phyloP scores from a whole-genome alignment of 2,329 filamentous ascomycete species.

The Colletotrichum cordylinicola region DNA sequence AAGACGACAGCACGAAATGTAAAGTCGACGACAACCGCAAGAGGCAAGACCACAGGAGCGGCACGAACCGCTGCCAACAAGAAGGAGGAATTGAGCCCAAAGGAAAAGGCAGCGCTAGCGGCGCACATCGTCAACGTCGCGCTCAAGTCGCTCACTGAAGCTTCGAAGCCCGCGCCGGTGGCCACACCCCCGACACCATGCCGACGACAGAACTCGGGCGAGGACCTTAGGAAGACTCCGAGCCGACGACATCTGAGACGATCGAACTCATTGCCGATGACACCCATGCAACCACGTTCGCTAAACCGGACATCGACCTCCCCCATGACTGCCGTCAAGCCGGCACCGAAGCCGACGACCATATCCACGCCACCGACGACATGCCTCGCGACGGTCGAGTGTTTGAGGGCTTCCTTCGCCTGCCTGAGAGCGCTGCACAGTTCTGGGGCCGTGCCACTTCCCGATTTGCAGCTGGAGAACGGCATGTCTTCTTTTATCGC shows the following conservation, averaged over 20 bases:
- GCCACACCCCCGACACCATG: conserved; percentile 35
- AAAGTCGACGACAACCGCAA: conserved; percentile 30
- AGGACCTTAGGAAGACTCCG: conserved; percentile 37
- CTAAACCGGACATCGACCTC: conserved; percentile 66
- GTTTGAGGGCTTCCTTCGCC: conserved; percentile 70
- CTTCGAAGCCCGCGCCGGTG: conserved; percentile 55
- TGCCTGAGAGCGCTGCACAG: conserved; percentile 66
- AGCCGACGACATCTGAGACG: conserved; percentile 51
- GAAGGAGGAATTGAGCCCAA: conserved; percentile 51
- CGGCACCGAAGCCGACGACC: conserved; percentile 30
- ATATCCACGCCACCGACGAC: conserved; percentile 39
- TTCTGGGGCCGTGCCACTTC: conserved; percentile 57
- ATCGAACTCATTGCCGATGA: conserved; percentile 63
- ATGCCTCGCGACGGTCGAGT: conserved; percentile 69
- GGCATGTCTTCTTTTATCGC: conserved; percentile 74
- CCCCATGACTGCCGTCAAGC: conserved; percentile 43
- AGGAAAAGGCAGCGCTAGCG: conserved; percentile 71
- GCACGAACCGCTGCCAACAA: conserved; percentile 37
- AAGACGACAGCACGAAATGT: conserved; percentile 28
- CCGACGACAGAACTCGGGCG: conserved; percentile 38
- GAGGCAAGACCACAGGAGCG: conserved; percentile 28
- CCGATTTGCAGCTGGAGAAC: conserved; percentile 72
- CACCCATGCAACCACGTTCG: conserved; percentile 65
- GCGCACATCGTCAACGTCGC: conserved; percentile 76
- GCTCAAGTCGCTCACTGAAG: conserved; percentile 72